phyloP scores from a whole-genome alignment of 495 filamentous ascomycete genomes.

The Trichoderma virens region DNA sequence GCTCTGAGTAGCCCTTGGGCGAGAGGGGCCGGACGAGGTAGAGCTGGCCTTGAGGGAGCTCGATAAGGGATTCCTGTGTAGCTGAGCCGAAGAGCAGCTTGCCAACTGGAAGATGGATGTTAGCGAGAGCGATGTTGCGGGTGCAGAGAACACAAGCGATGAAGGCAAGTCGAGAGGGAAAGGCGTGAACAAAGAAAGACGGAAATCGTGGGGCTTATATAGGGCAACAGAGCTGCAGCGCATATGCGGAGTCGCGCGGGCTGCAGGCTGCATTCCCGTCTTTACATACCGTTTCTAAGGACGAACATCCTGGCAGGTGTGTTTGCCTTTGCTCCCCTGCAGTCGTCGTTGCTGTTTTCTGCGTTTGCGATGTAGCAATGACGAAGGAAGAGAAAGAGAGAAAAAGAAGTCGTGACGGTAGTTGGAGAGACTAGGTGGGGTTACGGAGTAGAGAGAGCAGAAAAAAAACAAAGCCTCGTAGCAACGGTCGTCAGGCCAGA shows the following conservation, averaged over 20 bases:
- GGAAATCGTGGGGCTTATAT: not conserved
- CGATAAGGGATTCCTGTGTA: conserved; percentile 84
- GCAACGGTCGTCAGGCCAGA: not conserved
- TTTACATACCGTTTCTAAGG: conserved; percentile 13
- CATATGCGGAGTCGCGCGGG: not conserved
- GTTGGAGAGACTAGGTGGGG: not conserved
- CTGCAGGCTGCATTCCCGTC: not conserved
- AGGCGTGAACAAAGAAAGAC: not conserved
- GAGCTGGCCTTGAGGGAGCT: conserved; percentile 89
- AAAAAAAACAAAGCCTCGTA: conserved; percentile 5
- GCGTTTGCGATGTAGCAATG: not conserved
- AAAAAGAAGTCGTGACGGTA: not conserved
- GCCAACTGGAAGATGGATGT: conserved; percentile 52
- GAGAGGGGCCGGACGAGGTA: conserved; percentile 94
- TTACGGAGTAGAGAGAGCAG: not conserved
- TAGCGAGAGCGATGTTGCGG: not conserved
- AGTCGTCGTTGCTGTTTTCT: conserved; percentile 1
- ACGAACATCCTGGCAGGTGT: conserved; percentile 12
- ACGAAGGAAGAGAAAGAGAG: not conserved
- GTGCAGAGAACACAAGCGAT: not conserved
- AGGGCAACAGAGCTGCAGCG: not conserved
- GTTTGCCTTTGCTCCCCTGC: not conserved
- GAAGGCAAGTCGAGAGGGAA: not conserved
- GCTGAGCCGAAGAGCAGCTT: conserved; percentile 89
- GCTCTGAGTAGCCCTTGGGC: conserved; percentile 93